These are phyloP conservation scores for Globisporangium mamillatum DNA, from an alignment of 352 stramenopile genomes.

Conservation along the genomic window DNA sequence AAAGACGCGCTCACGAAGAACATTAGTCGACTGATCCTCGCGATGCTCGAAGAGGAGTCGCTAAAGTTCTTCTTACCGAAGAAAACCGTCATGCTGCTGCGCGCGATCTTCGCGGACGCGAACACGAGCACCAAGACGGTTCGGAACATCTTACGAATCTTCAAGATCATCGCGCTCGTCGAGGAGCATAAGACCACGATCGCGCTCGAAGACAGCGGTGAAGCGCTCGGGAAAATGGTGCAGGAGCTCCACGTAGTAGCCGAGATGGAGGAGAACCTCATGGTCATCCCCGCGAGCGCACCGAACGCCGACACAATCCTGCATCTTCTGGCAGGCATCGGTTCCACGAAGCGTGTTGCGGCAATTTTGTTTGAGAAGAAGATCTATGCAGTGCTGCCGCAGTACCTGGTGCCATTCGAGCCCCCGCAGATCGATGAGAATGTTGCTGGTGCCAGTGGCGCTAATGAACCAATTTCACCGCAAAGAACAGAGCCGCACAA, in stretches of 20 bases:
- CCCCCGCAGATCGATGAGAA: neutral
- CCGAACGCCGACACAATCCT: constrained; percentile 47
- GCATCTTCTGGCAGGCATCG: constrained; percentile 35
- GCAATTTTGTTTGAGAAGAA: constrained; percentile 57
- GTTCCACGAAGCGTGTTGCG: constrained; percentile 40
- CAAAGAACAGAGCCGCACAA: too few species aligned
- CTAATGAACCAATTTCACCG: neutral
- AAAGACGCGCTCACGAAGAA: constrained; percentile 58
- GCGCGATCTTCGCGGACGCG: constrained; percentile 49
- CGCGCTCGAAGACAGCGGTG: constrained; percentile 62
- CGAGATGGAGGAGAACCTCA: constrained; percentile 22
- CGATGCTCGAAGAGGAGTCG: constrained; percentile 66
- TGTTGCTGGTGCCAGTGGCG: neutral
- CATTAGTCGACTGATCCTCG: constrained; percentile 48
- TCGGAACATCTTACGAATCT: constrained; percentile 64
- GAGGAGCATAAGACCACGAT: constrained; percentile 81
- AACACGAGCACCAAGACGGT: constrained; percentile 44
- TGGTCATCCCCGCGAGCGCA: constrained; percentile 20
- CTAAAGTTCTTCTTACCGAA: constrained; percentile 83
- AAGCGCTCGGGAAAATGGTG: constrained; percentile 47
- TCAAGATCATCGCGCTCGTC: constrained; percentile 47
- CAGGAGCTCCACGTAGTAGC: constrained; percentile 35
- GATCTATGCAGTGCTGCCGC: constrained; percentile 36
- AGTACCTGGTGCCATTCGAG: constrained; percentile 33
- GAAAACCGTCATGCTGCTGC: constrained; percentile 64